Conservation (phyloP, 2,329 filamentous ascomycete genomes). For the Chaetomium strumarium region DNA sequence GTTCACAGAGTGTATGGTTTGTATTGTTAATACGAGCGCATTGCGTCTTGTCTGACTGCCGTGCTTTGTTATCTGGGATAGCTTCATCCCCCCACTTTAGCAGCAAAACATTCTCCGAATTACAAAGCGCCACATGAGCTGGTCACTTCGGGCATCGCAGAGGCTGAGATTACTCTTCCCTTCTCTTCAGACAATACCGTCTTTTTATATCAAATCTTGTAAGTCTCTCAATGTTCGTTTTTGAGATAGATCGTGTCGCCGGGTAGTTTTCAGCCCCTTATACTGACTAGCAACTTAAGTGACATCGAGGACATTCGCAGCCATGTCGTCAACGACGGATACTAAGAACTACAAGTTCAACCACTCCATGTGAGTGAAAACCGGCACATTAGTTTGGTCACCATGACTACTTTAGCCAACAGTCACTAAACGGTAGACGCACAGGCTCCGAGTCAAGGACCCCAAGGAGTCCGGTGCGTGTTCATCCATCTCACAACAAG, state of each 20-base stretch:
- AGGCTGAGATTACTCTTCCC: conserved; percentile 14
- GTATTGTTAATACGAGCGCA: conserved; percentile 2
- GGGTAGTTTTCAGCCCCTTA: not conserved
- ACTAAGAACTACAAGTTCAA: conserved; percentile 74
- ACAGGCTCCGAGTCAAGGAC: conserved; percentile 89
- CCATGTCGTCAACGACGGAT: conserved; percentile 67
- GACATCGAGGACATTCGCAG: conserved; percentile 29
- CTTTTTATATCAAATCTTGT: not conserved
- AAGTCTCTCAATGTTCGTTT: not conserved
- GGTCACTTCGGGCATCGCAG: conserved; percentile 16
- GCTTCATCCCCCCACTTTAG: conserved; percentile 10
- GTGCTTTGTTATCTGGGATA: not conserved
- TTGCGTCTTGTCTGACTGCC: not conserved
- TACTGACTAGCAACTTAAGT: not conserved
- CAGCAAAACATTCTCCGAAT: not conserved
- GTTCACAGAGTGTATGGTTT: too few species aligned
- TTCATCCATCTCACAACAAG: not conserved
- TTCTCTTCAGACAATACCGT: conserved; percentile 5
- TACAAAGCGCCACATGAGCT: conserved; percentile 16
- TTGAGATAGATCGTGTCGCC: not conserved
- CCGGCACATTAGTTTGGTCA: not conserved
- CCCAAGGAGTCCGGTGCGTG: conserved; percentile 66
- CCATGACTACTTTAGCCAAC: not conserved
- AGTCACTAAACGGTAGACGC: conserved; percentile 13
- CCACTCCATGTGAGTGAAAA: conserved; percentile 68